These are phyloP conservation scores for Suillus subaureus DNA, from an alignment of 768 basidiomycete species.

Conservation along the genomic window DNA sequence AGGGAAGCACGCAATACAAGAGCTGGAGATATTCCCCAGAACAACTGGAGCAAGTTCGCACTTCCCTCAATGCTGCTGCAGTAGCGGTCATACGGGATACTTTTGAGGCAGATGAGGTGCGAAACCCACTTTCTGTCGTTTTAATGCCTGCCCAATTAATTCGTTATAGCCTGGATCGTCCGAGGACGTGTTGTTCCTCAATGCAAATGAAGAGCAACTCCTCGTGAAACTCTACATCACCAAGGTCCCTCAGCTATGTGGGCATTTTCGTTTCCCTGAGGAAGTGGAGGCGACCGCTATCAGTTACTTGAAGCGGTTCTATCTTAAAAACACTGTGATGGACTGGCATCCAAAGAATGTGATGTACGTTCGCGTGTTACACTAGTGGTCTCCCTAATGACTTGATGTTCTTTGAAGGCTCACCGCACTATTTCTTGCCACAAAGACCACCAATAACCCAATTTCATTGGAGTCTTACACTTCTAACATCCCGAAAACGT, in stretches of 20 bases:
- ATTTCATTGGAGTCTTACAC: constrained; percentile 88
- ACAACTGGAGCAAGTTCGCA: constrained; percentile 60
- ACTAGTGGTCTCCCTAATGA: not conserved
- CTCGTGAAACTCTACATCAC: constrained; percentile 88
- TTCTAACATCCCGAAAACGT: constrained; percentile 78
- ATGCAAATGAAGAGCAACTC: constrained; percentile 79
- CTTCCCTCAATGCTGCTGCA: constrained; percentile 71
- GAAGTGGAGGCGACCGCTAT: constrained; percentile 93
- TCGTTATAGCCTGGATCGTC: constrained; percentile 69
- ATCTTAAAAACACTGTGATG: constrained; percentile 97
- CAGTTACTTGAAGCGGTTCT: constrained; percentile 94
- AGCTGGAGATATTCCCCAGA: constrained; percentile 89
- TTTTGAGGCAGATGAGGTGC: constrained; percentile 80
- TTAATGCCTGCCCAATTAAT: constrained; percentile 21
- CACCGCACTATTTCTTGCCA: constrained; percentile 91
- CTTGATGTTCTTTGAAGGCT: constrained; percentile 56
- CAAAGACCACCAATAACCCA: constrained; percentile 96
- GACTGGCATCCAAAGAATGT: constrained; percentile 99
- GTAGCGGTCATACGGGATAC: constrained; percentile 76
- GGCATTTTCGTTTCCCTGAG: constrained; percentile 85
- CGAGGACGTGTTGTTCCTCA: constrained; percentile 69
- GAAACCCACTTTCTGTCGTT: not conserved
- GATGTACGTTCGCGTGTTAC: constrained; percentile 62
- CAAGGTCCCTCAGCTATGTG: constrained; percentile 85
- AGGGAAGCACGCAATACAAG: constrained; percentile 77